Conservation (phyloP, 495 filamentous ascomycete genomes). For the Aspergillus homomorphus region DNA sequence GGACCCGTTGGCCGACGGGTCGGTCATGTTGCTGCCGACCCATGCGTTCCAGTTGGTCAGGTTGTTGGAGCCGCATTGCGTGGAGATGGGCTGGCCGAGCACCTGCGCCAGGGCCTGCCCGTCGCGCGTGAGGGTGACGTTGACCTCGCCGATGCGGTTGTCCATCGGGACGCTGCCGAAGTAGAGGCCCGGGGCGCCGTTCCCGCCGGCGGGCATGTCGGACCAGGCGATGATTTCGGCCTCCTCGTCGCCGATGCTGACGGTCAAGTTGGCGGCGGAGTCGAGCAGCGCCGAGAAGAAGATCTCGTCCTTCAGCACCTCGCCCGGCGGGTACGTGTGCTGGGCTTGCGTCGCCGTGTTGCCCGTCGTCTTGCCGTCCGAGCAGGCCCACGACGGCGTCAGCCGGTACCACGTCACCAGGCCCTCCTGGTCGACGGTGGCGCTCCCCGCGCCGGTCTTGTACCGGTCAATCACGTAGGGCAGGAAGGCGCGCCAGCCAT, state of each 20-base stretch:
- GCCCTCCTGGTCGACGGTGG: constrained; percentile 42
- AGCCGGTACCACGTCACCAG: constrained; percentile 66
- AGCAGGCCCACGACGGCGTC: constrained; percentile 33
- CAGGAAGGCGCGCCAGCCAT: constrained; percentile 53
- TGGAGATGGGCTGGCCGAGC: constrained; percentile 47
- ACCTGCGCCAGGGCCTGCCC: constrained; percentile 23
- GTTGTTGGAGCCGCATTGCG: constrained; percentile 39
- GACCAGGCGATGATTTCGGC: constrained; percentile 31
- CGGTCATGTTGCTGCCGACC: constrained; percentile 32
- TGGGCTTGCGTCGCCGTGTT: constrained; percentile 26
- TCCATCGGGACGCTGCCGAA: constrained; percentile 49
- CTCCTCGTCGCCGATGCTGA: constrained; percentile 47
- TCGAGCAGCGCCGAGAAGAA: constrained; percentile 37
- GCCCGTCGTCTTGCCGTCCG: constrained; percentile 34
- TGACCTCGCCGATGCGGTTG: constrained; percentile 49
- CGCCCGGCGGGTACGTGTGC: constrained; percentile 6
- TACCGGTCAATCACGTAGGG: constrained; percentile 63
- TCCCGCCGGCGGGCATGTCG: constrained; percentile 24
- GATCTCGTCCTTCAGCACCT: constrained; percentile 31
- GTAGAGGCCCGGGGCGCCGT: constrained; percentile 54
- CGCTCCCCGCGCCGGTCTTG: constrained; percentile 47
- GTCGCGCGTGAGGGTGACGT: constrained; percentile 47
- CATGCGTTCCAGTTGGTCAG: constrained; percentile 54
- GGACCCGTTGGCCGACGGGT: background rate
- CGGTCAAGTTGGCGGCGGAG: constrained; percentile 36